phyloP scores from a whole-genome alignment of 2,329 filamentous ascomycete genomes.

The Penicillium sp. region DNA sequence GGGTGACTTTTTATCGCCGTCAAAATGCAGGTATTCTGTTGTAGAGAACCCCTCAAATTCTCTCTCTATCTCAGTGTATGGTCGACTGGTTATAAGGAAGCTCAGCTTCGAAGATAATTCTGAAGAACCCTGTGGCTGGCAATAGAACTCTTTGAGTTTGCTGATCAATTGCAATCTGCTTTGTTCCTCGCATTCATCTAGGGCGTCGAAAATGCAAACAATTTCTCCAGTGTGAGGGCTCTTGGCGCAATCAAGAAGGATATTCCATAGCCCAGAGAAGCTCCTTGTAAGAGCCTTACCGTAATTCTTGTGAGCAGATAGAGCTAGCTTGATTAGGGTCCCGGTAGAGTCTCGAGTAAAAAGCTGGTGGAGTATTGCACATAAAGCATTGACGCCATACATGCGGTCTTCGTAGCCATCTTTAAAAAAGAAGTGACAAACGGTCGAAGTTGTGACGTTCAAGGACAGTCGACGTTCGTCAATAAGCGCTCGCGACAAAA shows the following conservation, averaged over 20 bases:
- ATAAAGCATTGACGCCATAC: slow-evolving; percentile 1
- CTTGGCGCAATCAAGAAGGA: background rate
- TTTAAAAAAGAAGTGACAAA: slow-evolving; percentile 41
- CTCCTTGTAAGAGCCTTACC: background rate
- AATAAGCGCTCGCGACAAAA: slow-evolving; percentile 25
- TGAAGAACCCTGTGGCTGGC: background rate
- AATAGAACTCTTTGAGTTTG: background rate
- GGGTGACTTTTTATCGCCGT: background rate
- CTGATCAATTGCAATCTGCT: background rate
- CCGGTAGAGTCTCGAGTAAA: background rate
- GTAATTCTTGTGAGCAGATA: background rate
- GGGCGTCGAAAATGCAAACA: background rate
- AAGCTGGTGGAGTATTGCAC: background rate
- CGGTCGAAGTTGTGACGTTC: slow-evolving; percentile 19
- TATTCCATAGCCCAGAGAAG: background rate
- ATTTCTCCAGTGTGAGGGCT: background rate
- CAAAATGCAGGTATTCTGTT: background rate
- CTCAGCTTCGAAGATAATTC: background rate
- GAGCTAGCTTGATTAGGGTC: background rate
- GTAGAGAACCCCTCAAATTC: background rate
- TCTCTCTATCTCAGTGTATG: background rate
- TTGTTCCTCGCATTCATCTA: background rate
- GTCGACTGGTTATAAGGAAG: slow-evolving; percentile 5
- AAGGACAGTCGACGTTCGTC: slow-evolving; percentile 26
- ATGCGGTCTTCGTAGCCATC: slow-evolving; percentile 22